phyloP scores from a whole-genome alignment of 345 rosid genomes.

The Pistacia vera region DNA sequence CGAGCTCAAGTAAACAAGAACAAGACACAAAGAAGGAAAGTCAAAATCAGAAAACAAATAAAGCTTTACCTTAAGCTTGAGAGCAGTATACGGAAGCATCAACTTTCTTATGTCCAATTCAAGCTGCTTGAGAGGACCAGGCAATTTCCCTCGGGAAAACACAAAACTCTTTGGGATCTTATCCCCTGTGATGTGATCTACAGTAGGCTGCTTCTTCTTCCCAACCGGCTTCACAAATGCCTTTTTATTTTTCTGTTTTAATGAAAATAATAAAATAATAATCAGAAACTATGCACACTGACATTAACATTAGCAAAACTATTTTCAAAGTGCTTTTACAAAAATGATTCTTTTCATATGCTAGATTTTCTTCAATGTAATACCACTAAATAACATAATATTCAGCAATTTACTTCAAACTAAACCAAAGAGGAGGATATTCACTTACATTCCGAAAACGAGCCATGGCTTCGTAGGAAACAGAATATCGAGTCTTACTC shows the following conservation, averaged over 20 bases:
- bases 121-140: constrained; percentile 73
- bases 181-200: constrained; percentile 85
- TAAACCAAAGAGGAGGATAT: neutral
- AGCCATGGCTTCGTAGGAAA: constrained; percentile 33
- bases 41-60: neutral
- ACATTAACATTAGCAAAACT: too few relatives aligned
- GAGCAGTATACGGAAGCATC: constrained; percentile 97
- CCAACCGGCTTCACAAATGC: constrained; percentile 59
- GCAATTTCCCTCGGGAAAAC: constrained; percentile 86
- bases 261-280: constrained; percentile 15
- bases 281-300: neutral
- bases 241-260: constrained; percentile 59
- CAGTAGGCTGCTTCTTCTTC: constrained; percentile 51
- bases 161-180: constrained; percentile 93
- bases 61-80: constrained; percentile 65
- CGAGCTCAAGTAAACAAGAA: neutral
- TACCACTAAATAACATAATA: neutral
- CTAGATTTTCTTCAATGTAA: neutral
- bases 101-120: constrained; percentile 88
- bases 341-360: neutral
- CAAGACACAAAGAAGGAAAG: neutral
- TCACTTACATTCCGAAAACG: constrained; percentile 48
- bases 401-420: too few relatives aligned
- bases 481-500: neutral
- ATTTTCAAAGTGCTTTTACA: neutral